Base-by-base conservation (phyloP, 2,329 filamentous ascomycete species). In the Aspergillus neotritici region DNA sequence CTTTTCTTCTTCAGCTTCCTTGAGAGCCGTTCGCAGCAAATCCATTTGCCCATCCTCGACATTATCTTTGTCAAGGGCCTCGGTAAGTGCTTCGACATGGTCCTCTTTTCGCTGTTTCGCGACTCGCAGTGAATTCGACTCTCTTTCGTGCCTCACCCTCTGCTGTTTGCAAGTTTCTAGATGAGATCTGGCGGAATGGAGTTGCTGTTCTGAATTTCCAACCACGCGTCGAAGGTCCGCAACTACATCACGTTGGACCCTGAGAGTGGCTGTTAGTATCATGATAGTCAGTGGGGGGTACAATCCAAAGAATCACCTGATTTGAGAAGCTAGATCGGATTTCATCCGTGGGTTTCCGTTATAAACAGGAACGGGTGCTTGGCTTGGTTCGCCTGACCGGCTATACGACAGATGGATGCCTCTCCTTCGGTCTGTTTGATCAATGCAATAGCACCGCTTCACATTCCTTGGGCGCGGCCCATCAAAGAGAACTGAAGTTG, bases 281-380 rank as follows among this genome's bases (percentile, higher is more conserved):
- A 25, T 35, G 30, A 7, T 12, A 34, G 33, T 14, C 31, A 29
- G 8, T 25, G 7, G 21, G 21, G 21, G 21, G 7, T 25, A 25
- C 21, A 25, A 25, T 25, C 7, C 21, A 13, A 16, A 25, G 29
- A n/a, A 33, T 38, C 44, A 78, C 70, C 64, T 71, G 32, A 90
- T 76, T 56, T 87, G 84, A 13, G 77, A 78, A 44, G 79, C 83
- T 17, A 79, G 73, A 58, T 94, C 86, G 1, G 86, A 83, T 58
- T 84, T 84, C 81, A 95, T 94, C n/a, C 89, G 80, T 16, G 84
- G 73, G 8, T 67, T 68, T 31, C 77, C 72, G 1, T 58, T 64
- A 51, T 71, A 80, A 12, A 76, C 73, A 6, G 71, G 63, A 4
- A 84, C 72, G 10, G 78, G 76, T 31, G 70, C 67, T 31, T 76